Base-by-base conservation (phyloP, 768 basidiomycete genomes). In the Saitozyma sp. region DNA sequence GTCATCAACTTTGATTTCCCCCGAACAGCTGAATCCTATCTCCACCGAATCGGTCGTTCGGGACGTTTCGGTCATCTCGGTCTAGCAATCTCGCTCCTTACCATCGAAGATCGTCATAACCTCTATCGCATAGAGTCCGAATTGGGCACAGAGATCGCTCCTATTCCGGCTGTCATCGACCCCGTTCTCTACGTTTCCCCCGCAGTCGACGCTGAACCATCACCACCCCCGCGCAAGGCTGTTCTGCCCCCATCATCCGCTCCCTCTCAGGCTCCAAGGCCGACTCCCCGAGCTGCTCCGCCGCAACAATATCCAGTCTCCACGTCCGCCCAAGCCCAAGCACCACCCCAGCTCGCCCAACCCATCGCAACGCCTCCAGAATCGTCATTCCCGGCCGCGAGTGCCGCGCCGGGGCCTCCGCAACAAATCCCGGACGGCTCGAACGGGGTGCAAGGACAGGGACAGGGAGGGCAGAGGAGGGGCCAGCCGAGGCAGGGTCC, bases 1-100 rank as follows among this genome's bases (percentile, higher is more conserved):
- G 95, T 99, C 75, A 97, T 99, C 85, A 98, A 97, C 82, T 99
- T 99, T 76, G 95, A 99, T 80, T 96, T 98, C 81, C 95, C 95
- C 64, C 96, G 97, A 85, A 97, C 94, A 79, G 91, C 92, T 64
- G 96, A 99, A 81, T 97, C 95, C 3, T 99, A 99, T 81, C 87
- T 99, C 19, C 95, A 99, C 80, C 89, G 95, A 68, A 98, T 98
- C 76, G 95, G 96, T 76, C 92, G 95, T 65, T 94, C 92, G 3
- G 96, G 95, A 59, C 90, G 95, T 56, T 99, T 96, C 76, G 95
- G 96, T 58, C 95, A 99, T 80, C 82, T 98, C 68, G 95, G 95
- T 74, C 84, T 99, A 52, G 96, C 96, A 48, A 96, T 99, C 82
- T 96, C 96, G 79, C 86, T 99, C 53, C 91, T 99, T 71, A 99